These are phyloP conservation scores for Nectriaceae sp. DNA, from an alignment of 2,329 filamentous ascomycete species.

Conservation along the genomic window DNA sequence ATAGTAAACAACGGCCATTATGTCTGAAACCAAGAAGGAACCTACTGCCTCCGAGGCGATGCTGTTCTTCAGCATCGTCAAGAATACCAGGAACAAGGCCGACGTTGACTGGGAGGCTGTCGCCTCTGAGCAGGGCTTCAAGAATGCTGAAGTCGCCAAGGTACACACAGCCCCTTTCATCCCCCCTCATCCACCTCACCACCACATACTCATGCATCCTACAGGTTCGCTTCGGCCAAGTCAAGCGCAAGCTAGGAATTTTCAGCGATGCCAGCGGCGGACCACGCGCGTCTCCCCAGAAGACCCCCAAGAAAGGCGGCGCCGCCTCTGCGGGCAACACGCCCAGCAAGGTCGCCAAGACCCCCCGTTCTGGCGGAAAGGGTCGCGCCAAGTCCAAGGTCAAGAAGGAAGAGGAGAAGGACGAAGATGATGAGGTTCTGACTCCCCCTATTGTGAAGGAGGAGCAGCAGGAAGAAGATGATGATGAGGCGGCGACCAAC, in stretches of 20 bases:
- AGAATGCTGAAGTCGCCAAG: constrained; percentile 47
- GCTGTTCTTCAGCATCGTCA: constrained; percentile 48
- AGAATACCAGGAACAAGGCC: constrained; percentile 43
- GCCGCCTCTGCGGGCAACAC: constrained; percentile 9
- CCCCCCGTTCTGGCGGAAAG: constrained; percentile 24
- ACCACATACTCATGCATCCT: constrained; percentile 3
- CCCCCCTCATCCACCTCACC: neutral
- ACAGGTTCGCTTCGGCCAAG: constrained; percentile 50
- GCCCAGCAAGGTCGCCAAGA: constrained; percentile 34
- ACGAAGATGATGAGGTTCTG: constrained; percentile 1
- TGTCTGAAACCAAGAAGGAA: constrained; percentile 37
- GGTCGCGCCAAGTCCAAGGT: constrained; percentile 24
- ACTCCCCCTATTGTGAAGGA: constrained; percentile 14
- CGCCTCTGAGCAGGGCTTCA: constrained; percentile 44
- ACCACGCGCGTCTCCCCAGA: constrained; percentile 5
- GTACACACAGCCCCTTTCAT: constrained; percentile 26
- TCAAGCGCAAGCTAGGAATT: constrained; percentile 49
- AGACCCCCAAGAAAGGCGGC: constrained; percentile 26
- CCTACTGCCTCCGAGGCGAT: constrained; percentile 44
- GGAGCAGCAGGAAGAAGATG: constrained; percentile 26
- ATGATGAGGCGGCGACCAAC: constrained; percentile 8
- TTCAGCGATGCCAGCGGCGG: constrained; percentile 24
- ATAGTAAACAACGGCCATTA: constrained; percentile 19
- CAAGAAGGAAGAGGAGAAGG: constrained; percentile 23
- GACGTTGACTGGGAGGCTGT: constrained; percentile 52